Percentiles rank a stretch among this genome's conserved stretches.
phyloP scores from a whole-genome alignment of 2,329 filamentous ascomycete species.

The Sporothrix phasma region DNA sequence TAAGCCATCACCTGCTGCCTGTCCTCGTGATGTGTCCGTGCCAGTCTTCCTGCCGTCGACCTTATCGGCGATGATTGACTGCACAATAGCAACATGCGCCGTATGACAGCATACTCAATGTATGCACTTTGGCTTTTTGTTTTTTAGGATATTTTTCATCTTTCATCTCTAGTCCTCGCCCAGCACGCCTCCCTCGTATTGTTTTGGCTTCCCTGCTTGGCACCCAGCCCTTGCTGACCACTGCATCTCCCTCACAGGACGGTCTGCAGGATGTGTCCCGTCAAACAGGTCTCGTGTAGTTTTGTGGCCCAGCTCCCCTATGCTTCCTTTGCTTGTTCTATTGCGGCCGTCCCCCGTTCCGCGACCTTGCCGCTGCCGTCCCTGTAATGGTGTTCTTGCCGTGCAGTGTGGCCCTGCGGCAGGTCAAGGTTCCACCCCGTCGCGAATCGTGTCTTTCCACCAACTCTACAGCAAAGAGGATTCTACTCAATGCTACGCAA shows the following conservation, averaged over 20 bases:
- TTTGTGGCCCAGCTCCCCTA: neutral
- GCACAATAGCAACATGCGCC: neutral
- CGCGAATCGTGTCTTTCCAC: too few species aligned
- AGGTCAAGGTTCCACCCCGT: too few species aligned
- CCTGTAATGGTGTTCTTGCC: too few species aligned
- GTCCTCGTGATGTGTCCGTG: neutral
- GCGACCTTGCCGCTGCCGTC: neutral
- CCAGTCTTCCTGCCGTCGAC: too few species aligned
- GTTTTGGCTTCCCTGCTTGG: neutral
- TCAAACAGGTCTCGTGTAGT: neutral
- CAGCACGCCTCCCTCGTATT: neutral
- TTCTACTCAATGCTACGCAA: neutral
- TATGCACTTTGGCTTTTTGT: neutral
- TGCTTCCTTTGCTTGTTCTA: neutral
- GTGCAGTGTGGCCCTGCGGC: too few species aligned
- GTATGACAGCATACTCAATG: neutral
- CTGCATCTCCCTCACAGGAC: neutral
- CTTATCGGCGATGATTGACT: neutral
- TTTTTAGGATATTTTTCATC: too few species aligned
- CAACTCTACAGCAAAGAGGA: neutral
- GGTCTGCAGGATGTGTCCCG: neutral
- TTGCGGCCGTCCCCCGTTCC: neutral
- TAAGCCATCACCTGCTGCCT: neutral
- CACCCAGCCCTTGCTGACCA: slow-evolving; percentile 4
- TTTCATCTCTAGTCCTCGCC: too few species aligned